Evolutionary conservation across 352 stramenopile species (phyloP), one percentile per base, ranked within the genome.

Genomic region (Pythium vanterpoolii): DNA sequence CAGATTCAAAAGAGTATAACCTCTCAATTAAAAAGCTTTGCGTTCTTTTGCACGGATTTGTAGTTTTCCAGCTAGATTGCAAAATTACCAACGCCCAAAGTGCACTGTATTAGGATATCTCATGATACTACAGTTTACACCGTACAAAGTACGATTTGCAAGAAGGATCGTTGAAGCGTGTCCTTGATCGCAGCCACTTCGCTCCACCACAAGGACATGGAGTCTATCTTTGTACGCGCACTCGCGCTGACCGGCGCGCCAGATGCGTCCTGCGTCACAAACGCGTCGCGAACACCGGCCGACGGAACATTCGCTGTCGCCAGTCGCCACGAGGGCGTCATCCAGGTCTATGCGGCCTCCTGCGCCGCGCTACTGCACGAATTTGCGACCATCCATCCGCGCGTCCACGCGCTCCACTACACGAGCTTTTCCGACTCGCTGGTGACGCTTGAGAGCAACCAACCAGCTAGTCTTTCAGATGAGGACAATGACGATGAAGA

Each of bases 341-440:
- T 93, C 57, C 81, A 83, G 63, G 82, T 95, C 52, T 93, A 91
- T 59, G 79, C 85, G 34, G 80, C 81, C 13, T 90, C 79, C 21
- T 91, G 80, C 66, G 79, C 76, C 9, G 78, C 78, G 27, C 64
- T 93, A 19, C 66, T 95, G 54, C 85, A 95, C 57, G 85, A 95
- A 62, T 95, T 95, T 59, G 51, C 79, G 36, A 74, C 80, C 34
- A 88, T 95, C 64, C 85, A 95, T 65, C 64, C 62, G 11, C 79
- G 67, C 55, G 66, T 95, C 50, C 74, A 89, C 55, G 67, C 77
- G 39, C 59, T 95, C 64, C 78, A 89, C 54, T 92, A 93, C 68
- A 95, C 85, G 52, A 91, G 81, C 68, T 93, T 95, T 60, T 91
- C 83, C 16, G 85, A 95, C 62, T 89, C 81, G 52, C 71, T 95